phyloP scores from a whole-genome alignment of 164 flowering plant genomes.

The Tetracentron sinense region DNA sequence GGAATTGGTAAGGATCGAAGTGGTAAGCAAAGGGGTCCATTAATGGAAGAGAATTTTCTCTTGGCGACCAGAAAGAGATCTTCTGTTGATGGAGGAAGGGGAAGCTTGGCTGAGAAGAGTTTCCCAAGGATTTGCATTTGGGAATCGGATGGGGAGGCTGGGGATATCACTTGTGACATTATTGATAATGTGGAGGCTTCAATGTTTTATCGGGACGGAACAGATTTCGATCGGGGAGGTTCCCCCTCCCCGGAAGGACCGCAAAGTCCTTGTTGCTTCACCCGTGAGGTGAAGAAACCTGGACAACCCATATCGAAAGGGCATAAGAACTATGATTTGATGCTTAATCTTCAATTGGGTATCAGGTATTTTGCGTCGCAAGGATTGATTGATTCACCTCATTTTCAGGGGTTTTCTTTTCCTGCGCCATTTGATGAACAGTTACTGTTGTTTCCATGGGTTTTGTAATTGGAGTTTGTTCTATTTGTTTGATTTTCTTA shows the following conservation, averaged over 20 bases:
- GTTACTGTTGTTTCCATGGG: not conserved
- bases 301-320: constrained; percentile 63
- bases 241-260: constrained; percentile 22
- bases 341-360: constrained; percentile 71
- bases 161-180: constrained; percentile 76
- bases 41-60: constrained; percentile 1
- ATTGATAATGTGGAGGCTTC: constrained; percentile 55
- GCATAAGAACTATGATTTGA: constrained; percentile 66
- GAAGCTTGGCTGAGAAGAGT: constrained; percentile 31
- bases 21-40: too few species aligned
- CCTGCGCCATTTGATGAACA: not conserved
- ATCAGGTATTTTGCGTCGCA: constrained; percentile 43
- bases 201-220: constrained; percentile 44
- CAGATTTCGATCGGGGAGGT: not conserved
- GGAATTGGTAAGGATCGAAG: too few species aligned
- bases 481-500: constrained; percentile 7
- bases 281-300: constrained; percentile 55
- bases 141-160: constrained; percentile 81
- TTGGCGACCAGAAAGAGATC: constrained; percentile 24
- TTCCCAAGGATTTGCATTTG: constrained; percentile 78
- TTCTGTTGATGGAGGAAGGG: constrained; percentile 39
- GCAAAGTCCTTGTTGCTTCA: constrained; percentile 42
- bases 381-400: not conserved
- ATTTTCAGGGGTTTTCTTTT: too few species aligned
- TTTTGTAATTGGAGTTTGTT: not conserved